phyloP scores from a whole-genome alignment of 2,329 filamentous ascomycete species.

The Penicillium psychrosexuale region DNA sequence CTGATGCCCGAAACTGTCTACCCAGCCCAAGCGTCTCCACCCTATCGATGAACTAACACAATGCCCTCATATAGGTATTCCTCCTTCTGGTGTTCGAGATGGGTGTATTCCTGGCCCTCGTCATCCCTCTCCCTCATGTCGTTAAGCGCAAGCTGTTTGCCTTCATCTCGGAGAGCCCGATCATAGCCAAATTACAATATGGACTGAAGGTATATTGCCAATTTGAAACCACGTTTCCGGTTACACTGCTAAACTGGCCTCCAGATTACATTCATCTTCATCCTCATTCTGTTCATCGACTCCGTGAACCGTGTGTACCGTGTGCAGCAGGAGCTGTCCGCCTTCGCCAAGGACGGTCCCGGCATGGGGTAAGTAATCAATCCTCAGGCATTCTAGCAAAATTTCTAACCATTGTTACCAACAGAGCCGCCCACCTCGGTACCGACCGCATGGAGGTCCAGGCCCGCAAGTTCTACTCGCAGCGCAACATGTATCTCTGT shows the following conservation, averaged over 20 bases:
- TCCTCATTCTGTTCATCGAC: slow-evolving; percentile 95
- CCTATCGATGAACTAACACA: slow-evolving; percentile 10
- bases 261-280: slow-evolving; percentile 96
- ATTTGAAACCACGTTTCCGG: background rate
- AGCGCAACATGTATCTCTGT: slow-evolving; percentile 99
- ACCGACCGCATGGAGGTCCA: slow-evolving; percentile 97
- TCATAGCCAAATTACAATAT: slow-evolving; percentile 92
- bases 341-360: slow-evolving; percentile 62
- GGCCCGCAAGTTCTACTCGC: slow-evolving; percentile 99
- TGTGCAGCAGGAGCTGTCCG: slow-evolving; percentile 82
- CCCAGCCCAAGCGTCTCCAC: slow-evolving; percentile 6
- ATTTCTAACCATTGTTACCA: slow-evolving; percentile 20
- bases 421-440: slow-evolving; percentile 70
- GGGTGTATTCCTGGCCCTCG: slow-evolving; percentile 49
- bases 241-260: background rate
- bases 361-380: slow-evolving; percentile 49
- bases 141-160: slow-evolving; percentile 84
- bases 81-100: slow-evolving; percentile 51
- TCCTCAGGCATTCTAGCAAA: slow-evolving; percentile 8
- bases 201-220: slow-evolving; percentile 70
- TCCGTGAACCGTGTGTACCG: slow-evolving; percentile 95
- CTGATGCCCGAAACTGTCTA: slow-evolving; percentile 14
- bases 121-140: slow-evolving; percentile 81
- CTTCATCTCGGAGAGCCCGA: slow-evolving; percentile 87
- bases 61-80: slow-evolving; percentile 42